Evolutionary conservation across 345 rosid genomes (phyloP).

Genomic region (Aquilaria sinensis): DNA sequence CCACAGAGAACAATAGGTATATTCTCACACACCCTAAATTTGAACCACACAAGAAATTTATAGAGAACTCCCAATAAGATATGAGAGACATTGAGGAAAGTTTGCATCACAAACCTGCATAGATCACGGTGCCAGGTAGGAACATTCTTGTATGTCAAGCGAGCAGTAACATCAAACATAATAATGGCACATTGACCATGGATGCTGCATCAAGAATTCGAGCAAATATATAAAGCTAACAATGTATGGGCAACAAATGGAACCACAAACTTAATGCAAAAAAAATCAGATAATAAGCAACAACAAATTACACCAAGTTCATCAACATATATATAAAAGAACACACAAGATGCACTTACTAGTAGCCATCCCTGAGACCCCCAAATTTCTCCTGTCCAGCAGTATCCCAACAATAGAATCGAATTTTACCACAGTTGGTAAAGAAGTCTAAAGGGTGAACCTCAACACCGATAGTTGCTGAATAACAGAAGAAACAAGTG

Average conservation of each 20-base stretch:
- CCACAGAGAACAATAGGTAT: constrained; percentile 92
- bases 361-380: constrained; percentile 94
- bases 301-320: too few relatives aligned
- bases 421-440: constrained; percentile 84
- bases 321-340: too few relatives aligned
- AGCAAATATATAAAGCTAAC: too few relatives aligned
- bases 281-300: background rate
- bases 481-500: background rate
- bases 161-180: constrained; percentile 96
- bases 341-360: constrained; percentile 37
- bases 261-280: too few relatives aligned
- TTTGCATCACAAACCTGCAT: constrained; percentile 46
- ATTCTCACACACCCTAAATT: constrained; percentile 76
- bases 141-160: constrained; percentile 96
- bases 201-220: constrained; percentile 45
- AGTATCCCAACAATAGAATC: constrained; percentile 97
- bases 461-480: constrained; percentile 96
- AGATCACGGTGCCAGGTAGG: constrained; percentile 99
- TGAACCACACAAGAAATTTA: background rate
- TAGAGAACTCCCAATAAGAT: background rate
- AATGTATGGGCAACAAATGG: too few relatives aligned
- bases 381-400: constrained; percentile 98
- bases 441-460: constrained; percentile 94
- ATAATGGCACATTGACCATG: constrained; percentile 98
- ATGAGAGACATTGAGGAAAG: background rate